A percentile compares a stretch with the other conserved stretches of the same genome.
phyloP scores from a whole-genome alignment of 768 basidiomycete genomes.

The Holtermannia corniformis region DNA sequence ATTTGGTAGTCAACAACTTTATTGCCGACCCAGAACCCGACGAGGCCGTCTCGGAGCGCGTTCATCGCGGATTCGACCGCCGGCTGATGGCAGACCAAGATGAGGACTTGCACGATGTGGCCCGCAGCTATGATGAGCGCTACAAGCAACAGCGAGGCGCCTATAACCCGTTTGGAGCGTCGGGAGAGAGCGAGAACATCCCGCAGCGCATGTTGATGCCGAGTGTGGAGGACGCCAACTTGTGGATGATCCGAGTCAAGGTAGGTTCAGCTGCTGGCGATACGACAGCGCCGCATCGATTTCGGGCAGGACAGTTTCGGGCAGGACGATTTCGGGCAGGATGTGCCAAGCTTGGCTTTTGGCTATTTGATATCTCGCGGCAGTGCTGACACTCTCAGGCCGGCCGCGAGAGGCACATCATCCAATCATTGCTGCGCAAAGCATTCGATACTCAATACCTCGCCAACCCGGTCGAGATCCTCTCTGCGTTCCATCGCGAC shows the following conservation, averaged over 20 bases:
- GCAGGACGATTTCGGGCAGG: not conserved
- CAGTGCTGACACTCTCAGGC: conserved; percentile 47
- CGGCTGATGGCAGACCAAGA: conserved; percentile 54
- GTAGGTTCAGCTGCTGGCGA: conserved; percentile 45
- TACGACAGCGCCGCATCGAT: too few relatives aligned
- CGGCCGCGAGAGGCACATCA: conserved; percentile 84
- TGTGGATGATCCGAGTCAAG: conserved; percentile 94
- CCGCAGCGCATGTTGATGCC: conserved; percentile 94
- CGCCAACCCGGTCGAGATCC: conserved; percentile 67
- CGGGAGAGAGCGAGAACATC: conserved; percentile 85
- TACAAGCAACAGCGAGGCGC: conserved; percentile 49
- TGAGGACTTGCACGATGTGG: conserved; percentile 73
- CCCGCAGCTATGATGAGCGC: conserved; percentile 66
- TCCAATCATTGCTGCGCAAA: conserved; percentile 91
- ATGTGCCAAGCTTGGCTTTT: conserved; percentile 1
- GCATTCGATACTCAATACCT: conserved; percentile 73
- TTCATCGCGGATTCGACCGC: conserved; percentile 51
- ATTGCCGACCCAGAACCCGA: conserved; percentile 41
- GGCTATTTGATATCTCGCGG: conserved; percentile 1
- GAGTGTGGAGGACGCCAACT: conserved; percentile 83
- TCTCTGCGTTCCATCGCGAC: conserved; percentile 92
- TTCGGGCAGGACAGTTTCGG: too few relatives aligned
- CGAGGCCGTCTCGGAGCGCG: conserved; percentile 16
- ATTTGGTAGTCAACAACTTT: conserved; percentile 40
- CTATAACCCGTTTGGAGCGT: conserved; percentile 57